Percentiles rank a stretch among this genome's conserved stretches.
Evolutionary conservation across 1,139 yeast genomes (phyloP).

Genomic region (Scheffersomyces stambukii): DNA sequence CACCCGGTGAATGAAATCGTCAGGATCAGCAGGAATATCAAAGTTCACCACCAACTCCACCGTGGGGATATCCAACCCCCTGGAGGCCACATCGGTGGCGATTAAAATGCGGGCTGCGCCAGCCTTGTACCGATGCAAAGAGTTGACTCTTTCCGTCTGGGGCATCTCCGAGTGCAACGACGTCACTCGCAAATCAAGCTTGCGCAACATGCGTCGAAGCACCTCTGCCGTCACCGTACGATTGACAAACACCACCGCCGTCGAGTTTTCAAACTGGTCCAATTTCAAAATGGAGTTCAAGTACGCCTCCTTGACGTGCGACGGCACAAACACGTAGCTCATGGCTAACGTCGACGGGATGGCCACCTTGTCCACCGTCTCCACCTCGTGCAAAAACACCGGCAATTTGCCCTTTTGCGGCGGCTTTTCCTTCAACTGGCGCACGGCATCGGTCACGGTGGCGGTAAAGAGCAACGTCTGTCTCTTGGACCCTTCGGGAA

Average conservation of each 20-base stretch:
- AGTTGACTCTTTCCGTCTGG: slow-evolving; percentile 84
- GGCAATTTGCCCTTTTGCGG: slow-evolving; percentile 57
- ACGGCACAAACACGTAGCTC: slow-evolving; percentile 59
- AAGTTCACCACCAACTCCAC: slow-evolving; percentile 87
- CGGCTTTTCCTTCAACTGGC: slow-evolving; percentile 71
- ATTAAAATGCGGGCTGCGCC: slow-evolving; percentile 88
- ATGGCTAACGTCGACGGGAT: slow-evolving; percentile 72
- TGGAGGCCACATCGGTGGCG: slow-evolving; percentile 94
- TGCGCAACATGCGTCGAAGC: slow-evolving; percentile 68
- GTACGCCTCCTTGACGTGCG: slow-evolving; percentile 88
- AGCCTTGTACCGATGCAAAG: slow-evolving; percentile 88
- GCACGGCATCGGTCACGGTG: slow-evolving; percentile 89
- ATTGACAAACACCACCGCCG: slow-evolving; percentile 86
- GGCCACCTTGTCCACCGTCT: slow-evolving; percentile 64
- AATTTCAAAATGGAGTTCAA: slow-evolving; percentile 63
- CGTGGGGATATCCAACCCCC: slow-evolving; percentile 95
- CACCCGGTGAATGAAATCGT: slow-evolving; percentile 94
- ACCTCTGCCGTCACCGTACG: slow-evolving; percentile 88
- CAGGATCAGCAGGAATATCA: slow-evolving; percentile 95
- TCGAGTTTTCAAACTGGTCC: slow-evolving; percentile 58
- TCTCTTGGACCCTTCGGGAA: slow-evolving; percentile 69
- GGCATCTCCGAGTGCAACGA: slow-evolving; percentile 95
- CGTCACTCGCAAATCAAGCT: slow-evolving; percentile 75
- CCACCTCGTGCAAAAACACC: slow-evolving; percentile 80
- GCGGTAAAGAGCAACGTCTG: slow-evolving; percentile 94